These are phyloP conservation scores for Schizosaccharomyces lindneri DNA, from an alignment of 805 yeast species.

Conservation along the genomic window DNA sequence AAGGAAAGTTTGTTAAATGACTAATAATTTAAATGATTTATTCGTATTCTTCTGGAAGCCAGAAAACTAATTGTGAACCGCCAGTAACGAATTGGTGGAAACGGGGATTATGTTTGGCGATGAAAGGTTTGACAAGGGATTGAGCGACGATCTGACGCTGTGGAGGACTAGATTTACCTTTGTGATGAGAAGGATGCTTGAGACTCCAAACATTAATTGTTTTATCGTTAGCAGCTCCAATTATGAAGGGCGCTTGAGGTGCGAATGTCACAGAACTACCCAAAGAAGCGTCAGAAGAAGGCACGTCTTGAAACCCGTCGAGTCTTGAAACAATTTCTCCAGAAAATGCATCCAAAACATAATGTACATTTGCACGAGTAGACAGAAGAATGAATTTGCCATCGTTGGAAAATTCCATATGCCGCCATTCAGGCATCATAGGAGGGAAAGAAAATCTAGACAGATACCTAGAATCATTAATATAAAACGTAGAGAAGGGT, in stretches of 20 bases:
- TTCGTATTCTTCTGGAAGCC: neutral
- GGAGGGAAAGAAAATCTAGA: conserved; percentile 3
- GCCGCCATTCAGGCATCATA: conserved; percentile 22
- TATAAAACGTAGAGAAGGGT: conserved; percentile 27
- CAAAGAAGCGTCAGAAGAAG: conserved; percentile 11
- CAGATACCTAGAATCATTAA: conserved; percentile 8
- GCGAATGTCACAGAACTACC: conserved; percentile 35
- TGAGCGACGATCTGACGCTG: neutral
- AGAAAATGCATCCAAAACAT: conserved; percentile 43
- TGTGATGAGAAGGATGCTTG: neutral
- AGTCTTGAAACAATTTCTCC: conserved; percentile 27
- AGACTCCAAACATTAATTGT: conserved; percentile 15
- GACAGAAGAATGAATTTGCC: conserved; percentile 40
- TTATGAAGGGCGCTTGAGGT: conserved; percentile 39
- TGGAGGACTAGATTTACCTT: neutral
- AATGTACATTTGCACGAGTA: conserved; percentile 30
- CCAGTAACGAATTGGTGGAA: conserved; percentile 39
- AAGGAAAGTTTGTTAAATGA: too few relatives aligned
- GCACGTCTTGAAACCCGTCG: conserved; percentile 18
- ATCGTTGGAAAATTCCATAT: conserved; percentile 50
- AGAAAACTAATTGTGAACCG: conserved; percentile 21
- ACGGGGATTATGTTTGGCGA: conserved; percentile 36
- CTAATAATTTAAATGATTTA: neutral
- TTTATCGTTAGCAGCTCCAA: conserved; percentile 23
- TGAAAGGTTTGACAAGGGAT: conserved; percentile 4